These are phyloP conservation scores for Dicorynia guianensis DNA, from an alignment of 306 rosid genomes.

Conservation along the genomic window DNA sequence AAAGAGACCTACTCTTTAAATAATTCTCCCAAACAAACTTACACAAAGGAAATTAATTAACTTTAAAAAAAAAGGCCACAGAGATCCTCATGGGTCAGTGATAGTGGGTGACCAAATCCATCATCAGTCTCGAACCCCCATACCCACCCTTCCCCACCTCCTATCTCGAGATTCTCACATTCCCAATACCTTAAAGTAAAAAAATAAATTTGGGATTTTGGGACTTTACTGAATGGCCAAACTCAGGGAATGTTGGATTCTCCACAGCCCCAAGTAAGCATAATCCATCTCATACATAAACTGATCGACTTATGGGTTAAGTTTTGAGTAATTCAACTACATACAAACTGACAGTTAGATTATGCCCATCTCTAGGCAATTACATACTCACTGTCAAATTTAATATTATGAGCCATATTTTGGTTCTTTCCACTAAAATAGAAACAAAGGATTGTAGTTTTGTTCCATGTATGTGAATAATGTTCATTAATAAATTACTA, in stretches of 20 bases:
- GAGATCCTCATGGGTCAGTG: constrained; percentile 51
- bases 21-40: not conserved
- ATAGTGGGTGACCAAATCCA: constrained; percentile 82
- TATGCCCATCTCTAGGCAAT: constrained; percentile 33
- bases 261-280: constrained; percentile 47
- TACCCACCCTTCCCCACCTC: constrained; percentile 23
- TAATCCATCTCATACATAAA: constrained; percentile 36
- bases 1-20: constrained; percentile 44
- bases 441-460: constrained; percentile 10
- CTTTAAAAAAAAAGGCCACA: constrained; percentile 26
- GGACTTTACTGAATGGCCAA: constrained; percentile 71
- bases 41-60: not conserved
- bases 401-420: constrained; percentile 1
- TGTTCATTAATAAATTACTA: constrained; percentile 37
- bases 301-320: constrained; percentile 36
- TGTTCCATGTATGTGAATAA: constrained; percentile 28
- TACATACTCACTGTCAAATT: constrained; percentile 20
- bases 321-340: constrained; percentile 35
- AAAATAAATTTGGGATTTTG: constrained; percentile 43
- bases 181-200: constrained; percentile 53
- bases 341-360: not conserved
- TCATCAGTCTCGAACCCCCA: constrained; percentile 58
- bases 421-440: constrained; percentile 32
- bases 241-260: constrained; percentile 76
- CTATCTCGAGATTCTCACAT: constrained; percentile 89